phyloP scores from a whole-genome alignment of 1,284 basidiomycete species.

The Cystobasidium pallidum region DNA sequence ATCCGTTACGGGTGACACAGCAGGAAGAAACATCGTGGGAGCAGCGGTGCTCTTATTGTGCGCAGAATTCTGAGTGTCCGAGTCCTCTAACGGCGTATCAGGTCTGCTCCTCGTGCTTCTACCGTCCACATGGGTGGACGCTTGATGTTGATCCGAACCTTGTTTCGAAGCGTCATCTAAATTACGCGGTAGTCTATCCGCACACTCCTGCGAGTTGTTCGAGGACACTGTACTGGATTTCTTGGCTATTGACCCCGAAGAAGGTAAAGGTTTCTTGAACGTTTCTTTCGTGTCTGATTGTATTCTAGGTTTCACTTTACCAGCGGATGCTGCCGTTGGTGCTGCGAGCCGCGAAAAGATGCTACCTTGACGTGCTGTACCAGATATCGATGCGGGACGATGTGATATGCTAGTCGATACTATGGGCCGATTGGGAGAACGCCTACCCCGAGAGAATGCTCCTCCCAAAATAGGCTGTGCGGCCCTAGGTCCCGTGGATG shows the following conservation, averaged over 20 bases:
- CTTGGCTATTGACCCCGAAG: constrained; percentile 3
- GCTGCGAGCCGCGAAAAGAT: constrained; percentile 34
- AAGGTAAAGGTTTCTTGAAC: constrained; percentile 19
- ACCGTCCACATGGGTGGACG: background rate
- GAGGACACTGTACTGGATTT: background rate
- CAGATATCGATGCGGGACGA: background rate
- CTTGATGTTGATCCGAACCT: background rate
- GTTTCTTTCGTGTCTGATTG: constrained; percentile 6
- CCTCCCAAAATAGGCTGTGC: background rate
- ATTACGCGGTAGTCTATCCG: background rate
- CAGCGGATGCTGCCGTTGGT: constrained; percentile 34
- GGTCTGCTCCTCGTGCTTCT: background rate
- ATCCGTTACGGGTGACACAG: too few species aligned
- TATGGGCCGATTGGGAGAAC: background rate
- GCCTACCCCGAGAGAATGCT: too few species aligned
- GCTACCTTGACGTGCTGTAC: constrained; percentile 21
- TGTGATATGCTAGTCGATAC: background rate
- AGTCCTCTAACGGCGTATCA: background rate
- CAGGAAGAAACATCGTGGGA: too few species aligned
- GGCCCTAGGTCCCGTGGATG: constrained; percentile 10
- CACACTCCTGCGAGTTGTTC: background rate
- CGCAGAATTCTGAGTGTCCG: background rate
- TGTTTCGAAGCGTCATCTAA: background rate
- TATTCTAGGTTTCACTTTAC: constrained; percentile 13
- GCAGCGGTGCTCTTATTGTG: too few species aligned